These are phyloP conservation scores for Colletotrichum liaoningense DNA, from an alignment of 2,329 filamentous ascomycete genomes.

Conservation along the genomic window DNA sequence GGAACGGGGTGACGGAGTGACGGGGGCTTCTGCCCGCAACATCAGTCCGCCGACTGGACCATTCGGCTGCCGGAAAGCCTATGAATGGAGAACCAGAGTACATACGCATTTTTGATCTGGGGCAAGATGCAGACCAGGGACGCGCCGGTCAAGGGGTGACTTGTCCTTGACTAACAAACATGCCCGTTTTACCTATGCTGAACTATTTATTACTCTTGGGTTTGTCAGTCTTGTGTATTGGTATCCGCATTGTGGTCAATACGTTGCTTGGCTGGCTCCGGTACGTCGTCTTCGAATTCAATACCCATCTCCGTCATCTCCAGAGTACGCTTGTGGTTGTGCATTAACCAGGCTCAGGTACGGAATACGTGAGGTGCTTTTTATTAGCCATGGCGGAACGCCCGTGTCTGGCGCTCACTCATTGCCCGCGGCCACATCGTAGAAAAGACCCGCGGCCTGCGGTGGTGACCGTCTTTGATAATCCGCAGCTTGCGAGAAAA, in stretches of 20 bases:
- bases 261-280: background rate
- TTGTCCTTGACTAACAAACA: slow-evolving; percentile 25
- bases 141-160: slow-evolving; percentile 15
- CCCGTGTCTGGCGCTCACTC: background rate
- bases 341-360: background rate
- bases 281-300: background rate
- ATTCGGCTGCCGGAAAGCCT: slow-evolving; percentile 27
- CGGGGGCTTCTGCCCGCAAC: background rate
- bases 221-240: slow-evolving; percentile 1
- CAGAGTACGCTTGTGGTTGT: background rate
- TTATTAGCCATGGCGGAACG: background rate
- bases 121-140: slow-evolving; percentile 30
- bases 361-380: background rate
- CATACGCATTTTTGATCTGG: slow-evolving; percentile 20
- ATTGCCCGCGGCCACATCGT: slow-evolving; percentile 17
- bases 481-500: background rate
- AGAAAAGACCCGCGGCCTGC: slow-evolving; percentile 14
- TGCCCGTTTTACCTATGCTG: slow-evolving; percentile 14
- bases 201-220: slow-evolving; percentile 9
- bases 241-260: slow-evolving; percentile 12
- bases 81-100: slow-evolving; percentile 12
- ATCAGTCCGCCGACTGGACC: slow-evolving; percentile 18
- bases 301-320: background rate
- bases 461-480: background rate
- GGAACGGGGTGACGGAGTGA: slow-evolving; percentile 15